Conservation (phyloP, 139 green algal genomes). For the Asterochloris erici region DNA sequence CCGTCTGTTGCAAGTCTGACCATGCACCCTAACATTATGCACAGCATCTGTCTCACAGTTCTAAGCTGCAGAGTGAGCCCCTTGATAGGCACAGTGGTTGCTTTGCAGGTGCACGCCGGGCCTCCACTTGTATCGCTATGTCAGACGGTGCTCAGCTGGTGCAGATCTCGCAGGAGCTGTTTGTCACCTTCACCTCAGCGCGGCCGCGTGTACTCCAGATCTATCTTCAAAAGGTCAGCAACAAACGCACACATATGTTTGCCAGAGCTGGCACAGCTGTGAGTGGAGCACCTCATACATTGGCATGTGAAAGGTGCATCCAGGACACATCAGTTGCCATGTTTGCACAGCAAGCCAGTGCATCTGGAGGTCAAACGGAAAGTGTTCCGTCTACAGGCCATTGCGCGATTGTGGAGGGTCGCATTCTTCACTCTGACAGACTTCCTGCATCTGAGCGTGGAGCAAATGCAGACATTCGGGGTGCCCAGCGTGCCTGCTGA, state of each 20-base stretch:
- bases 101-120: conserved; percentile 38
- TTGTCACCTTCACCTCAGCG: conserved; percentile 57
- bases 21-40: too few relatives aligned
- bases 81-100: too few relatives aligned
- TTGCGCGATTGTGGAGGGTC: conserved; percentile 77
- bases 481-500: too few relatives aligned
- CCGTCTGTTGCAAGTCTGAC: too few relatives aligned
- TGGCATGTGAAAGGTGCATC: too few relatives aligned
- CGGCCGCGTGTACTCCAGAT: conserved; percentile 64
- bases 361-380: not conserved
- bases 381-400: conserved; percentile 35
- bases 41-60: too few relatives aligned
- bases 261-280: too few relatives aligned
- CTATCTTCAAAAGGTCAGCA: conserved; percentile 64
- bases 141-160: conserved; percentile 57
- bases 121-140: conserved; percentile 64
- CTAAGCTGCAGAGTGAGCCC: too few relatives aligned
- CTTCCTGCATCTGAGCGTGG: conserved; percentile 54
- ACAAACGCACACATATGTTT: not conserved
- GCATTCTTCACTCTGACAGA: conserved; percentile 70
- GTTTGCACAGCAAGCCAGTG: not conserved
- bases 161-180: conserved; percentile 55
- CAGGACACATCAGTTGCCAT: not conserved
- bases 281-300: too few relatives aligned
- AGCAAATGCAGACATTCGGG: not conserved